A percentile compares a stretch with the other conserved stretches of the same genome.
These are phyloP conservation scores for Pseudonectria foliicola DNA, from an alignment of 2,329 filamentous ascomycete genomes.

Conservation along the genomic window DNA sequence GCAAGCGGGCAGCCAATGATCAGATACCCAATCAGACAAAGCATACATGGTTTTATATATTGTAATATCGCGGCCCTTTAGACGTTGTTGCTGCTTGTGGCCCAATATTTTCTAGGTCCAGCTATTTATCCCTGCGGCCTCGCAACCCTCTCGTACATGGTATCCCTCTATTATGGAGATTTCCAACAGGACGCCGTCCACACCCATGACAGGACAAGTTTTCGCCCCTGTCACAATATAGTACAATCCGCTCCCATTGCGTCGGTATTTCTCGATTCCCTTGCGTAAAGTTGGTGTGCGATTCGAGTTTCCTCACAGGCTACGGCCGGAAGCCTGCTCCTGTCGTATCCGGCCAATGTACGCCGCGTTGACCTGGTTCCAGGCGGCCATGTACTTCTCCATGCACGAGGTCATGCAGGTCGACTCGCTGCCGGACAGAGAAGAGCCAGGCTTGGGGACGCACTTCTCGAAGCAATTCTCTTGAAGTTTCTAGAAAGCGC, in stretches of 20 bases:
- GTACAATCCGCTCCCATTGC: slow-evolving; percentile 12
- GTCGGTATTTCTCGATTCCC: neutral
- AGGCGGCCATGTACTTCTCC: slow-evolving; percentile 77
- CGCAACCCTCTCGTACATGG: slow-evolving; percentile 6
- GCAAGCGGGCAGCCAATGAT: slow-evolving; percentile 16
- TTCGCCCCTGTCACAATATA: slow-evolving; percentile 18
- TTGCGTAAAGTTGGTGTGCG: slow-evolving; percentile 2
- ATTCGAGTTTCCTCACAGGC: neutral
- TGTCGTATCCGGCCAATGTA: slow-evolving; percentile 60
- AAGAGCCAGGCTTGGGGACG: slow-evolving; percentile 60
- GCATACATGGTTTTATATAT: slow-evolving; percentile 12
- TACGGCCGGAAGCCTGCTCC: slow-evolving; percentile 36
- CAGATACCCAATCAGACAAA: slow-evolving; percentile 23
- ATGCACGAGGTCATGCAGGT: slow-evolving; percentile 69
- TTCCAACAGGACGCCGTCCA: neutral
- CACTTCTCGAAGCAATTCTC: slow-evolving; percentile 76
- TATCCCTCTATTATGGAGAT: neutral
- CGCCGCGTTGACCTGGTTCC: slow-evolving; percentile 65
- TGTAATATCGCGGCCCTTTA: slow-evolving; percentile 10
- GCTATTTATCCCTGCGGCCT: slow-evolving; percentile 10
- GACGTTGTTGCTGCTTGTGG: slow-evolving; percentile 10
- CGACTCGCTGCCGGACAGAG: slow-evolving; percentile 60
- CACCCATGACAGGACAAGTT: slow-evolving; percentile 1
- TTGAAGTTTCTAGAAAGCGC: slow-evolving; percentile 60
- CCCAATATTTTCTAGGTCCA: slow-evolving; percentile 13